phyloP scores from a whole-genome alignment of 1,139 yeast species.

The Debaryomyces nepalensis region DNA sequence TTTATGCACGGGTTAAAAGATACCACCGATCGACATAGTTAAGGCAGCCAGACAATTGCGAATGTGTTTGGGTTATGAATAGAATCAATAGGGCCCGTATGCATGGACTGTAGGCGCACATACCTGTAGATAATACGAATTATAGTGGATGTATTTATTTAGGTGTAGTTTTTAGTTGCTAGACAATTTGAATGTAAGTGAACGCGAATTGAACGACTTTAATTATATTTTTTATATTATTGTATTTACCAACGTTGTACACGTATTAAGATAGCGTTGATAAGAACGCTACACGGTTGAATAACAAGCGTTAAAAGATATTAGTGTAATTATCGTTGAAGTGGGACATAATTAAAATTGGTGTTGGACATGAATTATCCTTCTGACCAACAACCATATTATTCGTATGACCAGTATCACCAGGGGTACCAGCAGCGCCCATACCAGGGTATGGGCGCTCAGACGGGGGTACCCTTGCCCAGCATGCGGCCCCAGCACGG shows the following conservation, averaged over 20 bases:
- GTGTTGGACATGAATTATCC: slow-evolving; percentile 9
- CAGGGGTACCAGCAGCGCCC: slow-evolving; percentile 9
- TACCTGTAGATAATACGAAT: background rate
- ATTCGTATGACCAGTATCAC: slow-evolving; percentile 9
- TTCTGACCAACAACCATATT: slow-evolving; percentile 11
- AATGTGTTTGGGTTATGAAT: slow-evolving; percentile 5
- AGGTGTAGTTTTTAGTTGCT: slow-evolving; percentile 4
- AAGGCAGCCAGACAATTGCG: too few species aligned
- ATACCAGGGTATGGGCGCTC: slow-evolving; percentile 1
- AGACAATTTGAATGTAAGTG: slow-evolving; percentile 8
- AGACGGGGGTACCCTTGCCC: background rate
- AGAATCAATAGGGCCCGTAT: background rate
- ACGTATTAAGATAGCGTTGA: background rate
- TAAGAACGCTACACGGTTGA: background rate
- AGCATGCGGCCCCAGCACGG: slow-evolving; percentile 1
- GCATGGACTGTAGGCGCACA: background rate
- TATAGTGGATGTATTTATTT: background rate
- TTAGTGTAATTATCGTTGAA: background rate
- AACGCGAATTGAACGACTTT: slow-evolving; percentile 3
- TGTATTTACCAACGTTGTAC: background rate
- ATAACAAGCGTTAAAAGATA: background rate
- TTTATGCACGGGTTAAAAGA: slow-evolving; percentile 5
- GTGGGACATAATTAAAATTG: slow-evolving; percentile 7
- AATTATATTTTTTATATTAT: background rate
- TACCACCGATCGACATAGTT: too few species aligned